Conservation (phyloP, 805 yeast species). For the Saccharomycopsis babjevae region DNA sequence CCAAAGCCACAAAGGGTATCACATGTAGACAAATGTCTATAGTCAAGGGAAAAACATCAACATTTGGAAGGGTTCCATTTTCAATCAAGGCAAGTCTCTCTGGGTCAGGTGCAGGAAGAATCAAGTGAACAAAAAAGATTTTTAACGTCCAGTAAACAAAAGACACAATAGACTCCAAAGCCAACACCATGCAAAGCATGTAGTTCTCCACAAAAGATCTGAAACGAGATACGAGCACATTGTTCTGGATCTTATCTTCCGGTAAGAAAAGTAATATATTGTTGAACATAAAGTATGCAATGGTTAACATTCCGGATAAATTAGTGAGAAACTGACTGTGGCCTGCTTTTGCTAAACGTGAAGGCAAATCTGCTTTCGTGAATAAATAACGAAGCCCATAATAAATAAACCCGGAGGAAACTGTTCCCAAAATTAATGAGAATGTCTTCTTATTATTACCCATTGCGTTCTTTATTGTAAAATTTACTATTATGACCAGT, state of each 20-base stretch:
- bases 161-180: conserved; percentile 52
- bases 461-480: no score
- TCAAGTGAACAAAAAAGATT: conserved; percentile 39
- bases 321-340: conserved; percentile 67
- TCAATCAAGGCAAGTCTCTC: background rate
- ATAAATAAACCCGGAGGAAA: background rate
- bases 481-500: no score
- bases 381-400: background rate
- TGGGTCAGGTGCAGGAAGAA: conserved; percentile 24
- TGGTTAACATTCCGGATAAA: conserved; percentile 42
- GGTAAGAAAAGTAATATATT: conserved; percentile 12
- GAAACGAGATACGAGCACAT: conserved; percentile 56
- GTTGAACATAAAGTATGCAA: conserved; percentile 28
- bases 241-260: conserved; percentile 46
- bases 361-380: conserved; percentile 27
- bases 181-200: conserved; percentile 44
- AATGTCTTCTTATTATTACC: background rate
- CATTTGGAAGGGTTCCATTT: background rate
- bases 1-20: conserved; percentile 10
- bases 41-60: conserved; percentile 5
- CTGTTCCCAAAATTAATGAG: background rate
- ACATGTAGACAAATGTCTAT: conserved; percentile 15
- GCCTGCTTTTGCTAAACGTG: conserved; percentile 44
- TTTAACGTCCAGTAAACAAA: conserved; percentile 61
- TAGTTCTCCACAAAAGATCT: conserved; percentile 33